These are phyloP conservation scores for Metarhizium humberi DNA, from an alignment of 2,329 filamentous ascomycete genomes.

Conservation along the genomic window DNA sequence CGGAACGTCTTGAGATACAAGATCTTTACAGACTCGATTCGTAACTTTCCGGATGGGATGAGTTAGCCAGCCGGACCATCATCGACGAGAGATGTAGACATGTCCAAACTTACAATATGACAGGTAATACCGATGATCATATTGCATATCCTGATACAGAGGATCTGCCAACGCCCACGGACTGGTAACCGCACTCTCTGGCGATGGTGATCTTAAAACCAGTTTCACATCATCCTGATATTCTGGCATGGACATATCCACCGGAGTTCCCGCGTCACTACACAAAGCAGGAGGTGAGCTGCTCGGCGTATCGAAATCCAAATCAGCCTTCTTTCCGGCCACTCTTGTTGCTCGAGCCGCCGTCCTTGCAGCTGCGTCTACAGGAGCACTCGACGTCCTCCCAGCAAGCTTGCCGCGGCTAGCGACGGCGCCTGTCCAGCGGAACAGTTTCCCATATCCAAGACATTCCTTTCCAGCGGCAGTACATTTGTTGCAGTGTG, in stretches of 20 bases:
- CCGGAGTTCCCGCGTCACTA: background rate
- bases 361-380: constrained; percentile 7
- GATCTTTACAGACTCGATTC: constrained; percentile 41
- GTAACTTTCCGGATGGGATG: constrained; percentile 27
- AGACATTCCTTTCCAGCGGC: constrained; percentile 40
- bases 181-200: constrained; percentile 12
- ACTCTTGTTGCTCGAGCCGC: constrained; percentile 6
- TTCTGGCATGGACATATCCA: background rate
- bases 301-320: constrained; percentile 1
- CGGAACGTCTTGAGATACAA: constrained; percentile 36
- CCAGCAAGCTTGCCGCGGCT: constrained; percentile 32
- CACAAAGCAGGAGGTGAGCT: constrained; percentile 2
- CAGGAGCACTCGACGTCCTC: constrained; percentile 25
- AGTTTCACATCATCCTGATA: constrained; percentile 18
- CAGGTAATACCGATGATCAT: constrained; percentile 31
- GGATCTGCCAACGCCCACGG: constrained; percentile 34
- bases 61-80: background rate
- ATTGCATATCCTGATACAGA: constrained; percentile 43
- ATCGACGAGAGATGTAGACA: background rate
- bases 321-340: constrained; percentile 3
- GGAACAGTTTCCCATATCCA: constrained; percentile 42
- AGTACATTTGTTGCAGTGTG: constrained; percentile 42
- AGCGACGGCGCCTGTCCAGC: constrained; percentile 40
- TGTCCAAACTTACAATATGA: constrained; percentile 27
- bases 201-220: constrained; percentile 12